Conservation (phyloP, 1,139 yeast species). For the Schizosaccharomyces versatilis region DNA sequence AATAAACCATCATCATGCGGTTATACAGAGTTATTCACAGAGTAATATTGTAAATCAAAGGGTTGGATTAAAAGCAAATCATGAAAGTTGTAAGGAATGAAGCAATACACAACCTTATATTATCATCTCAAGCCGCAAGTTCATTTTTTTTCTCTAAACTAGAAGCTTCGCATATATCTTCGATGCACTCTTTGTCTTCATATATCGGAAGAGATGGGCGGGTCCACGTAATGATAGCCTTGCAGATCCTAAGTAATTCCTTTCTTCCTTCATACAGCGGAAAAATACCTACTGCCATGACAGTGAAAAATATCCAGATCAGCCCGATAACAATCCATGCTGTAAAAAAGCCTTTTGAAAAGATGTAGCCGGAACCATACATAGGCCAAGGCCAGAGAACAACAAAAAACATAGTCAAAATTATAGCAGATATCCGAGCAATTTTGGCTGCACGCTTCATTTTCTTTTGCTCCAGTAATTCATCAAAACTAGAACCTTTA, state of each 20-base stretch:
- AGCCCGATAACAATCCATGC: slow-evolving; percentile 66
- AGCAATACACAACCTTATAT: too few species aligned
- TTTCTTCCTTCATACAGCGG: slow-evolving; percentile 50
- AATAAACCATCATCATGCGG: too few species aligned
- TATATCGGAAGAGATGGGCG: too few species aligned
- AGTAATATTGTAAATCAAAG: too few species aligned
- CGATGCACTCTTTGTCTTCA: too few species aligned
- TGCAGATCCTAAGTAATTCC: slow-evolving; percentile 33
- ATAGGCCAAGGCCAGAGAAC: slow-evolving; percentile 76
- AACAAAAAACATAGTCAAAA: slow-evolving; percentile 37
- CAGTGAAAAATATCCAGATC: slow-evolving; percentile 40
- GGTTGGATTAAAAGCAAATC: too few species aligned
- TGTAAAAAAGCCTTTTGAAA: slow-evolving; percentile 49
- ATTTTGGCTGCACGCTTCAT: slow-evolving; percentile 23
- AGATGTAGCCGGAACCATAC: slow-evolving; percentile 55
- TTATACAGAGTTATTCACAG: too few species aligned
- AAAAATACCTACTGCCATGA: slow-evolving; percentile 32
- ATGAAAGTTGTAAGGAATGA: too few species aligned
- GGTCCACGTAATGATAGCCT: too few species aligned
- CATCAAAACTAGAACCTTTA: slow-evolving; percentile 10
- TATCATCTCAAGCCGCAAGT: too few species aligned
- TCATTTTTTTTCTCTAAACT: too few species aligned
- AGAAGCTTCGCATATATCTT: too few species aligned
- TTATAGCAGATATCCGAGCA: slow-evolving; percentile 34
- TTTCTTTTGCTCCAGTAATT: slow-evolving; percentile 12